Evolutionary conservation across 2,329 filamentous ascomycete species (phyloP).

Genomic region (Trichoderma oligosporum): DNA sequence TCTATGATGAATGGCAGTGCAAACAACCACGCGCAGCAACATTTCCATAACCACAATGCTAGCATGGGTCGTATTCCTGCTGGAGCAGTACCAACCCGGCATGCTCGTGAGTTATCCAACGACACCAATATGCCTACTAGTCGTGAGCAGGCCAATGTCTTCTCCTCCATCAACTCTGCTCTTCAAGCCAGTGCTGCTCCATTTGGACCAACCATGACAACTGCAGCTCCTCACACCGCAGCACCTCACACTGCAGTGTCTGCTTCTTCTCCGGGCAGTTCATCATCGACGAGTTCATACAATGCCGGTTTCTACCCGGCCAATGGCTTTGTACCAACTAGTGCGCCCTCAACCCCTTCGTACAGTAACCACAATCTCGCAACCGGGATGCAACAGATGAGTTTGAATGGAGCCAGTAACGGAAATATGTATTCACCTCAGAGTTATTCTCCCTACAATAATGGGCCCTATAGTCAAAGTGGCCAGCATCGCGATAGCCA

Average conservation of each 20-base stretch:
- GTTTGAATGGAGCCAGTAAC: conserved; percentile 45
- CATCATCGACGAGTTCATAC: conserved; percentile 29
- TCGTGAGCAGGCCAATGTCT: conserved; percentile 47
- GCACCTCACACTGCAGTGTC: conserved; percentile 25
- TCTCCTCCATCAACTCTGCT: conserved; percentile 63
- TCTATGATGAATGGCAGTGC: conserved; percentile 42
- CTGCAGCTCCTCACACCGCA: conserved; percentile 29
- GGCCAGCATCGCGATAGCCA: conserved; percentile 65
- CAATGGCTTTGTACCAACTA: conserved; percentile 30
- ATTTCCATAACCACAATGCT: conserved; percentile 73
- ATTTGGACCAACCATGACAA: conserved; percentile 61
- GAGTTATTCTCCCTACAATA: conserved; percentile 55
- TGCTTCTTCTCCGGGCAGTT: conserved; percentile 26
- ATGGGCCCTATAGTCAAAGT: conserved; percentile 47
- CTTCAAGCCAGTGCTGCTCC: conserved; percentile 76
- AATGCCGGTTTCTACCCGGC: conserved; percentile 33
- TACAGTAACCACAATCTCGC: conserved; percentile 51
- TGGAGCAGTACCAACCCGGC: conserved; percentile 61
- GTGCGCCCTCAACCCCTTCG: conserved; percentile 22
- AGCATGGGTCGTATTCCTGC: conserved; percentile 76
- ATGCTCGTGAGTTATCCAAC: conserved; percentile 67
- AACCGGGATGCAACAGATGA: conserved; percentile 66
- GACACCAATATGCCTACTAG: conserved; percentile 41
- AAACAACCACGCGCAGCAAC: conserved; percentile 59
- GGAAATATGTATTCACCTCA: conserved; percentile 51